Base-by-base conservation (phyloP, 2,329 filamentous ascomycete genomes). In the Pezicula radicicola region DNA sequence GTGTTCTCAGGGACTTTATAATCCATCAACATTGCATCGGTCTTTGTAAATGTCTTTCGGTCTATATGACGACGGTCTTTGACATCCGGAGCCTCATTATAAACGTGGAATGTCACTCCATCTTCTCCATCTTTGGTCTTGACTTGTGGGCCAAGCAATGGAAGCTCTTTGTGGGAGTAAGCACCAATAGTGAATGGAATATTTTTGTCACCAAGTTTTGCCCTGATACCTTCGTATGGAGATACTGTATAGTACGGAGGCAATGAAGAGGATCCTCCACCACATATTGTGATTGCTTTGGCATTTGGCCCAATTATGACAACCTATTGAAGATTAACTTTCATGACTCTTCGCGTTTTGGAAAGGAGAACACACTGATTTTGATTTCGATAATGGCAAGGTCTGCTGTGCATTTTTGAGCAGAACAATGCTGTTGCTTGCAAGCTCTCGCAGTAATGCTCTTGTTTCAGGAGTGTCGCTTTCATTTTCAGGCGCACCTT, bases 201-300 rank as follows among this genome's bases (percentile, higher is more conserved):
- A 3, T 68, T 49, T n/a, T 36, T 41, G 0, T 64, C 66, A 4
- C 59, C 60, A 1, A 78, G 67, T 62, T 79, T 79, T 30, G 72
- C 72, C 30, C 75, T 76, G 60, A 91, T 87, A 12, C 86, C 87
- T 50, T 88, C 84, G 18, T 85, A 81, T 2, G 87, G 87, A 0
- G 83, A 89, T 21, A 89, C 76, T 42, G 85, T 85, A 54, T 85
- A 83, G 70, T 87, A 88, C 3, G 78, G 72, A 6, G 68, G 66
- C 35, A 83, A 66, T 1, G 80, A 76, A 2, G 84, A 84, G 4
- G 82, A 85, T 19, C 85, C 85, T 54, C 84, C 85, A 25, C 85
- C 85, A 60, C 84, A 78, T 56, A 78, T 80, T 1, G 75, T 77
- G 0, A 77, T 72, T 18, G 75, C 64, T 62, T 78, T 80, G 18